A percentile compares a stretch with the other conserved stretches of the same genome.
Conservation (phyloP, 257 asterid genomes). For the Ajuga chamaepitys region DNA sequence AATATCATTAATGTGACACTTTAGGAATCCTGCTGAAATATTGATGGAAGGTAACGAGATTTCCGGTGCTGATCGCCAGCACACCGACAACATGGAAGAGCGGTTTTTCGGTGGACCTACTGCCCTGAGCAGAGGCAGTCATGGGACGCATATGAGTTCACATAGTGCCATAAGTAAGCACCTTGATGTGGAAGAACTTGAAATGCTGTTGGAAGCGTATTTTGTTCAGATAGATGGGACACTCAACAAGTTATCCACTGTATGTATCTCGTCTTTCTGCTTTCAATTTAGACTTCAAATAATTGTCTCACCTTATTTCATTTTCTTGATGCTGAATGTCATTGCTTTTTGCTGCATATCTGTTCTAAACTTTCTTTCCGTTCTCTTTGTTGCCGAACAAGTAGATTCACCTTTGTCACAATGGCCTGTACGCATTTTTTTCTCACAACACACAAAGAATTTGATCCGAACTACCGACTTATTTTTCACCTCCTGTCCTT, state of each 20-base stretch:
- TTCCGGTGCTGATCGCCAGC: constrained; percentile 38
- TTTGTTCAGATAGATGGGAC: constrained; percentile 93
- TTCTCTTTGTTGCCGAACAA: too few relatives aligned
- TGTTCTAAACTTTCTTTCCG: not conserved
- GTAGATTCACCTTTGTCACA: too few relatives aligned
- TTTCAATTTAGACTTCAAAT: not conserved
- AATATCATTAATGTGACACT: constrained; percentile 4
- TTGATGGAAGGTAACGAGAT: constrained; percentile 42
- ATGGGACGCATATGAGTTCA: constrained; percentile 58
- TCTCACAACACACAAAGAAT: too few relatives aligned
- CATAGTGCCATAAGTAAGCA: constrained; percentile 70
- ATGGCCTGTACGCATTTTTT: too few relatives aligned
- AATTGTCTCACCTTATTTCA: not conserved
- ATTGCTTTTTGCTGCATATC: not conserved
- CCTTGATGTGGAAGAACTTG: constrained; percentile 93
- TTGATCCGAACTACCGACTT: too few relatives aligned
- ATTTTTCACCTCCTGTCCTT: too few relatives aligned
- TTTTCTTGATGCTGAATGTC: not conserved
- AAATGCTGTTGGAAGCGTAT: constrained; percentile 95
- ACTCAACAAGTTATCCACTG: constrained; percentile 82
- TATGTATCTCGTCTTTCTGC: constrained; percentile 26
- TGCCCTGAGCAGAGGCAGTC: constrained; percentile 64
- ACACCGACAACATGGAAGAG: constrained; percentile 32
- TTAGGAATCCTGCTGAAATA: constrained; percentile 51
- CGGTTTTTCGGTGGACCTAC: constrained; percentile 44